Base-by-base conservation (phyloP, 2,329 filamentous ascomycete genomes). In the Trichoderma koningiopsis region DNA sequence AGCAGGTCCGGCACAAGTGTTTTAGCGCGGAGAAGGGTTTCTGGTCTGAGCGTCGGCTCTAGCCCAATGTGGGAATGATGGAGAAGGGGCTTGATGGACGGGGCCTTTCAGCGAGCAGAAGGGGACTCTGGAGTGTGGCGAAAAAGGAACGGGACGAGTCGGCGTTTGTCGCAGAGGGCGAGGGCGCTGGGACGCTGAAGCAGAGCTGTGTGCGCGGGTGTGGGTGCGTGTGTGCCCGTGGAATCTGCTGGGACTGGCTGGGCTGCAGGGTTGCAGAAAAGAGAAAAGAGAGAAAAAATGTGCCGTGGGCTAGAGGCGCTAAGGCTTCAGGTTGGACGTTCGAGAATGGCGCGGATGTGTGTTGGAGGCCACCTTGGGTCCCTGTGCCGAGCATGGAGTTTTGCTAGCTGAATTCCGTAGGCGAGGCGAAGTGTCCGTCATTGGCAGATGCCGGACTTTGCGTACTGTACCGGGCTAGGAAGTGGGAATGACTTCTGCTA, bases 81-180 rank as follows among this genome's bases (percentile, higher is more conserved):
- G 63, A 58, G 63, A 66, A 66, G 53, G 55, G 53, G 40, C 40
- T n/a, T n/a, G 19, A 43, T 43, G 40, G 5, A 13, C 4, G 2
- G 11, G 11, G 3, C 13, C 33, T 35, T 35, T 35, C 14, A 47
- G 37, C 27, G 29, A 31, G 29, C 6, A 31, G 29, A 31, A n/a
- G 37, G 37, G 53, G 62, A n/a, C 19, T 22, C 22, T 58, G 14
- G 13, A 29, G 31, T 52, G 64, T 60, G 64, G 64, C 64, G 55
- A 68, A 60, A 68, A 68, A 52, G 64, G 57, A 55, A 68, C 56
- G 64, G 33, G 63, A 49, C 63, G 63, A 66, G n/a, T 66, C 53
- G 63, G 33, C 53, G 52, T 56, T 40, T 52, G 29, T 27, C 37
- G 43, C 11, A 27, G 33, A 24, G 6, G 6, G 22, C 10, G 47